phyloP scores from a whole-genome alignment of 805 yeast species.

The Sugiyamaella valdiviana region DNA sequence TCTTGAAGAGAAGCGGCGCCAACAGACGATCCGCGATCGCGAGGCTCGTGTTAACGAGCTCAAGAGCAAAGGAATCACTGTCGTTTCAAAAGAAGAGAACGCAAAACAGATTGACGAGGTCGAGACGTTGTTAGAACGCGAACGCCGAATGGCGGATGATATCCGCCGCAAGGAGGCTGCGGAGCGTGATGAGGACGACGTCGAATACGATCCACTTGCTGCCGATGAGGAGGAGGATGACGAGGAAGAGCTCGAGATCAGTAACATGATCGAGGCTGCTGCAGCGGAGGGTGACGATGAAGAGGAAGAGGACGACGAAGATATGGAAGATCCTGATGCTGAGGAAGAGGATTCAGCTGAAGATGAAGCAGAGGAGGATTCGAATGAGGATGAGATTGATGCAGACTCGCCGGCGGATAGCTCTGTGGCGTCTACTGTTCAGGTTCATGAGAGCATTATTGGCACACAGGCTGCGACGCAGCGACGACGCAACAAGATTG shows the following conservation, averaged over 20 bases:
- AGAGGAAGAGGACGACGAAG: constrained; percentile 8
- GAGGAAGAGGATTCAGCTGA: constrained; percentile 6
- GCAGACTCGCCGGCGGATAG: neutral
- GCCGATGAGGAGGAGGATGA: constrained; percentile 10
- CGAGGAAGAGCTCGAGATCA: constrained; percentile 7
- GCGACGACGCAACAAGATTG: constrained; percentile 1
- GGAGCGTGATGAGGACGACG: constrained; percentile 13
- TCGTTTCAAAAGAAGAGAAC: constrained; percentile 16
- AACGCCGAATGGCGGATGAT: constrained; percentile 19
- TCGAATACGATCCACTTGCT: constrained; percentile 2
- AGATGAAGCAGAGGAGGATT: constrained; percentile 6
- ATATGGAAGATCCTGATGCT: constrained; percentile 5
- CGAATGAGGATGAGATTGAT: neutral
- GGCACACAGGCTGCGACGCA: neutral
- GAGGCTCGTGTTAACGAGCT: constrained; percentile 15
- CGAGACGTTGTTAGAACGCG: constrained; percentile 19
- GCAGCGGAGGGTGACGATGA: constrained; percentile 12
- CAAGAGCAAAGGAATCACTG: constrained; percentile 16
- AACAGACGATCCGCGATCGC: constrained; percentile 17
- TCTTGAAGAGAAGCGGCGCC: constrained; percentile 15
- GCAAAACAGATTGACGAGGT: constrained; percentile 18
- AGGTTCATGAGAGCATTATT: constrained; percentile 4
- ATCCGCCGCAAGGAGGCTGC: constrained; percentile 13
- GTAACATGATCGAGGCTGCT: neutral
- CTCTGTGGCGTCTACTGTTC: neutral